These are phyloP conservation scores for Salix arbutifolia DNA, from an alignment of 345 rosid species.

Conservation along the genomic window DNA sequence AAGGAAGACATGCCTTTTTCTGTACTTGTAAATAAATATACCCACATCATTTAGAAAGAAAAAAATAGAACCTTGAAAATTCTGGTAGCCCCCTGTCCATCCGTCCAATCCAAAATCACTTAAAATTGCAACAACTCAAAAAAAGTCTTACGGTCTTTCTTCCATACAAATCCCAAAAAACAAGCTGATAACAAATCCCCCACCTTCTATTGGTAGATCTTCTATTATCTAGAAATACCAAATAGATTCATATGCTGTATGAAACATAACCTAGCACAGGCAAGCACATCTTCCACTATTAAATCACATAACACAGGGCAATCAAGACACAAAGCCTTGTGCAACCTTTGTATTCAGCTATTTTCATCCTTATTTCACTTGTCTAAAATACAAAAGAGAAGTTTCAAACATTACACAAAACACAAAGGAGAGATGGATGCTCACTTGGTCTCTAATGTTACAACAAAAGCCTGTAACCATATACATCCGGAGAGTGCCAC, in stretches of 20 bases:
- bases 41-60: too few relatives aligned
- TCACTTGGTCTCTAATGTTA: conserved; percentile 89
- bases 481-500: conserved; percentile 96
- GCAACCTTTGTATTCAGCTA: background rate
- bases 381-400: background rate
- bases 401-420: background rate
- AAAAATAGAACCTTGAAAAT: too few relatives aligned
- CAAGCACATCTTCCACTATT: background rate
- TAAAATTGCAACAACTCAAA: too few relatives aligned
- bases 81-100: too few relatives aligned
- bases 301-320: background rate
- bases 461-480: conserved; percentile 98
- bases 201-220: background rate
- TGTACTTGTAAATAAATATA: too few relatives aligned
- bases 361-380: background rate
- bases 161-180: too few relatives aligned
- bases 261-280: background rate
- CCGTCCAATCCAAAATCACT: too few relatives aligned
- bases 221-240: background rate
- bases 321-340: background rate
- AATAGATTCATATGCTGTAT: too few relatives aligned
- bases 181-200: too few relatives aligned
- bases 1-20: background rate
- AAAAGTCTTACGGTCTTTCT: too few relatives aligned
- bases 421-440: conserved; percentile 14